phyloP scores from a whole-genome alignment of 1,284 basidiomycete species.

The Vanrija sp. region DNA sequence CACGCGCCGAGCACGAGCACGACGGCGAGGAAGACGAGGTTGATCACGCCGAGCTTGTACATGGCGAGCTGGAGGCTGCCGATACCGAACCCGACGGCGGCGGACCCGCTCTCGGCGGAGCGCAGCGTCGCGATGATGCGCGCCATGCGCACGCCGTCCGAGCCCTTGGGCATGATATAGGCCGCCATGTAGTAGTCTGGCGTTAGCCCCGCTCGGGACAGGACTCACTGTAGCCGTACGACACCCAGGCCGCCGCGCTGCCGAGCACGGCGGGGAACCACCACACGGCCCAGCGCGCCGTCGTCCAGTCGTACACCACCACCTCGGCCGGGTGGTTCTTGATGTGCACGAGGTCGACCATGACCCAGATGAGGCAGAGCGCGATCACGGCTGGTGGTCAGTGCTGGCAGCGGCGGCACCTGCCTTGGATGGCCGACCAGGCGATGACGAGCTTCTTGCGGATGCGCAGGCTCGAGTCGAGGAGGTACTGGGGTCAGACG shows the following conservation, averaged over 20 bases:
- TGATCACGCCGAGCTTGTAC: conserved; percentile 17
- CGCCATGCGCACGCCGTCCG: conserved; percentile 11
- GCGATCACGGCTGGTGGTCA: conserved; percentile 14
- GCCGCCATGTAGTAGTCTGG: conserved; percentile 18
- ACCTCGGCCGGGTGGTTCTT: neutral
- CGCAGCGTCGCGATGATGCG: conserved; percentile 24
- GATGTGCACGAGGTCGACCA: conserved; percentile 27
- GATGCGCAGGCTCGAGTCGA: conserved; percentile 33
- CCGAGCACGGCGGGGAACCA: conserved; percentile 35
- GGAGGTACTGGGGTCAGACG: conserved; percentile 15
- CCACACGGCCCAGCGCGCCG: conserved; percentile 27
- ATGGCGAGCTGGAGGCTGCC: conserved; percentile 8
- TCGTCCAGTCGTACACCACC: conserved; percentile 30
- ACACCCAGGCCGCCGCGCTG: conserved; percentile 8
- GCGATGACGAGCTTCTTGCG: conserved; percentile 29
- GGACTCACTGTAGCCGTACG: conserved; percentile 15
- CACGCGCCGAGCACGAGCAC: conserved; percentile 16
- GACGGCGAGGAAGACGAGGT: conserved; percentile 15
- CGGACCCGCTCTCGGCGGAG: conserved; percentile 20
- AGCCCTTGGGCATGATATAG: conserved; percentile 18
- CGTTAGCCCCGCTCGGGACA: neutral
- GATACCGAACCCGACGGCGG: conserved; percentile 23
- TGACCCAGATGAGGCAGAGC: conserved; percentile 40
- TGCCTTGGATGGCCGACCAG: conserved; percentile 25
- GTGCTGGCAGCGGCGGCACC: too few species aligned